Conservation (phyloP, 441 rosid genomes). For the Syzygium malaccense region DNA sequence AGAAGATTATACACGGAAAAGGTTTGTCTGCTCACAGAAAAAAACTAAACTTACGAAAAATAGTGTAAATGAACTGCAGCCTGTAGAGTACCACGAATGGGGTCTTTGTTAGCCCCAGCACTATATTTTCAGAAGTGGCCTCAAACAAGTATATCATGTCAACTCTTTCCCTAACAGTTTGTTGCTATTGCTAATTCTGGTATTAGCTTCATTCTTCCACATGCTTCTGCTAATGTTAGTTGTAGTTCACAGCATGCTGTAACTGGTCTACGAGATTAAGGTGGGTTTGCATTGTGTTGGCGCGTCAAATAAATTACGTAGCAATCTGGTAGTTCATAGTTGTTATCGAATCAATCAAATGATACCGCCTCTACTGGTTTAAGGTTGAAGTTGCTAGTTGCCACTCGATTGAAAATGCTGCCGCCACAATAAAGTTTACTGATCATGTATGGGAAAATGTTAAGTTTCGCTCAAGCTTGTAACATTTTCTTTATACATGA, state of each 20-base stretch:
- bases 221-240: background rate
- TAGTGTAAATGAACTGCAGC: background rate
- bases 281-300: background rate
- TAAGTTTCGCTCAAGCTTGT: background rate
- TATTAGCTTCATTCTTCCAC: background rate
- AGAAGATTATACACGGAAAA: slow-evolving; percentile 51
- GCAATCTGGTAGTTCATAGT: background rate
- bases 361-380: background rate
- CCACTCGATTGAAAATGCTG: background rate
- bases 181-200: background rate
- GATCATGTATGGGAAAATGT: background rate
- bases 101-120: background rate
- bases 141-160: background rate
- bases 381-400: background rate
- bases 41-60: background rate
- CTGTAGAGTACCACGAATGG: background rate
- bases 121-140: background rate
- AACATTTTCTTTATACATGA: background rate
- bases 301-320: background rate
- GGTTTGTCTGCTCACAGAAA: slow-evolving; percentile 21
- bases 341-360: background rate
- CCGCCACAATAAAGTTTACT: background rate
- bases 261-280: background rate
- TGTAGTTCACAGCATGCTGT: background rate
- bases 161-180: background rate